Percentiles rank a stretch among this genome's conserved stretches.
phyloP scores from a whole-genome alignment of 2,329 filamentous ascomycete genomes.

The Pestalotiopsis sp. region DNA sequence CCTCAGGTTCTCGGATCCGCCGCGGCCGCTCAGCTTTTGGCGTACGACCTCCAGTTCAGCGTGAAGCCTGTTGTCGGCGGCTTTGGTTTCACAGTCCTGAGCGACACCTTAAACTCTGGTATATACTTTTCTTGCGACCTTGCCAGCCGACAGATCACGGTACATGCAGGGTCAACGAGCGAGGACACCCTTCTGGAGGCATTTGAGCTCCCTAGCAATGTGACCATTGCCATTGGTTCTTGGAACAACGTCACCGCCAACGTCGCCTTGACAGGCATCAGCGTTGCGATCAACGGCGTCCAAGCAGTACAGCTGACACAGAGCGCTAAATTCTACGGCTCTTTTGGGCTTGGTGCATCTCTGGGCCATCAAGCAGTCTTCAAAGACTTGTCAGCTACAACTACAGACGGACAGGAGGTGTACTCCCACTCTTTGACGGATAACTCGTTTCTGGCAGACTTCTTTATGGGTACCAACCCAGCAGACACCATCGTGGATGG shows the following conservation, averaged over 20 bases:
- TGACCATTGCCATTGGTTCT: conserved; percentile 1
- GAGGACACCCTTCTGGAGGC: not conserved
- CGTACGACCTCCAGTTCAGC: conserved; percentile 25
- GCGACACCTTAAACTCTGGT: conserved; percentile 30
- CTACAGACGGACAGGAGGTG: conserved; percentile 15
- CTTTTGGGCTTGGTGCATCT: conserved; percentile 33
- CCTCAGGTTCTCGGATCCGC: conserved; percentile 23
- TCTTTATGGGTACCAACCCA: conserved; percentile 36
- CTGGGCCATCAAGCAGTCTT: conserved; percentile 29
- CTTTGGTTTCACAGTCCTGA: conserved; percentile 31
- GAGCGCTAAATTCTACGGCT: conserved; percentile 27
- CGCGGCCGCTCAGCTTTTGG: conserved; percentile 19
- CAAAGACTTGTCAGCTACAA: conserved; percentile 19
- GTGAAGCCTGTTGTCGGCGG: conserved; percentile 29
- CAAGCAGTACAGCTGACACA: conserved; percentile 28
- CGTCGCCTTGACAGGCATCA: conserved; percentile 21
- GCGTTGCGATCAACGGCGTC: conserved; percentile 18
- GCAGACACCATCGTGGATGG: conserved; percentile 34
- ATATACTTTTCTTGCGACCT: conserved; percentile 30
- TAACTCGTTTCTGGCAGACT: conserved; percentile 30
- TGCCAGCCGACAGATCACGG: conserved; percentile 12
- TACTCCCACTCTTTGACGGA: conserved; percentile 29
- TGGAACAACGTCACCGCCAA: conserved; percentile 18
- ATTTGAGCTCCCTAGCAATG: conserved; percentile 2
- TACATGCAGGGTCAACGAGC: conserved; percentile 17